phyloP scores from a whole-genome alignment of 345 rosid genomes.

The Luvunga scandens region DNA sequence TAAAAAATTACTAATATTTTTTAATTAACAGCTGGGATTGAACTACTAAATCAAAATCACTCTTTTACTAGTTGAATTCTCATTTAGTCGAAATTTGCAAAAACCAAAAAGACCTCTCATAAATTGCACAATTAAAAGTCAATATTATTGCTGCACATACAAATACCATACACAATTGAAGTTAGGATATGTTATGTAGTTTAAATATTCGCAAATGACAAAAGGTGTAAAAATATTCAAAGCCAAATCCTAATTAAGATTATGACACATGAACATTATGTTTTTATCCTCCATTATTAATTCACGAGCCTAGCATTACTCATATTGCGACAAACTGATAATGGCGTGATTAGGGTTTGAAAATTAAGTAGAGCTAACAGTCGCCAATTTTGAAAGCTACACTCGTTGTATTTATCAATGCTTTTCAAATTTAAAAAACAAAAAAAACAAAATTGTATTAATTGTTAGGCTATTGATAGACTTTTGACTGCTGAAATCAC shows the following conservation, averaged over 20 bases:
- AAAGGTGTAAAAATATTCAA: background rate
- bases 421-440: background rate
- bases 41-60: too few species aligned
- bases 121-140: too few species aligned
- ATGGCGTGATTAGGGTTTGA: background rate
- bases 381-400: slow-evolving; percentile 6
- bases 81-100: too few species aligned
- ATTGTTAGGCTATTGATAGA: background rate
- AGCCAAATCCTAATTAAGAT: background rate
- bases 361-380: background rate
- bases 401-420: background rate
- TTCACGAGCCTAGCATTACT: background rate
- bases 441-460: background rate
- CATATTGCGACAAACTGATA: background rate
- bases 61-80: too few species aligned
- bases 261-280: background rate
- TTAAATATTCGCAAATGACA: too few species aligned
- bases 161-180: too few species aligned
- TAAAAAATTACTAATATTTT: too few species aligned
- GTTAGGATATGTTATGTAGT: background rate
- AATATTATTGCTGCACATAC: too few species aligned
- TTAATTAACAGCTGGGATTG: too few species aligned
- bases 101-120: too few species aligned
- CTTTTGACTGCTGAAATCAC: background rate
- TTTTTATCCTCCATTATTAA: background rate